Conservation (phyloP, 495 filamentous ascomycete species). For the Poronia punctata region DNA sequence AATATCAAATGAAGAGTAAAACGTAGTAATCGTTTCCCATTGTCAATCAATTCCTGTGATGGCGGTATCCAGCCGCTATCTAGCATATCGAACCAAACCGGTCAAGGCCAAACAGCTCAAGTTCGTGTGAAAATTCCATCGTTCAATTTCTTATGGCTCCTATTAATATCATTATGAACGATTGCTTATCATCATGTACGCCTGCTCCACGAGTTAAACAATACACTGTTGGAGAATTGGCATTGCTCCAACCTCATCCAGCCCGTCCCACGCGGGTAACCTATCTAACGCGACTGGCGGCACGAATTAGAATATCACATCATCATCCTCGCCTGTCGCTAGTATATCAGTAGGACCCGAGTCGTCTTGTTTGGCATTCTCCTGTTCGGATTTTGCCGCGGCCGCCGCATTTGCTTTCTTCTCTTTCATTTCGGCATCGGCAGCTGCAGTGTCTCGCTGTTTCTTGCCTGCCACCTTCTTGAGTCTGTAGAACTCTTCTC, state of each 20-base stretch:
- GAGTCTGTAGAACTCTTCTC: slow-evolving; percentile 96
- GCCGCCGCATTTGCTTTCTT: slow-evolving; percentile 40
- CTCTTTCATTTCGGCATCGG: slow-evolving; percentile 63
- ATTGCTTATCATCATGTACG: slow-evolving; percentile 6
- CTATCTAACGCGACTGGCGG: not conserved
- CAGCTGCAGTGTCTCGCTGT: slow-evolving; percentile 68
- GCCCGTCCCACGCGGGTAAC: not conserved
- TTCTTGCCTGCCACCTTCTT: slow-evolving; percentile 99
- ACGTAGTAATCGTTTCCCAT: too few species aligned
- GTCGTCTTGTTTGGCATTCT: slow-evolving; percentile 42
- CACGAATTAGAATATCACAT: slow-evolving; percentile 77
- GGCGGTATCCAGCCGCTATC: too few species aligned
- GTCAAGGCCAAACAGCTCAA: too few species aligned
- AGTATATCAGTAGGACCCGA: slow-evolving; percentile 58
- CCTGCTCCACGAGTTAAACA: slow-evolving; percentile 8
- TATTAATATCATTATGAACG: slow-evolving; percentile 2
- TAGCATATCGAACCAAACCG: too few species aligned
- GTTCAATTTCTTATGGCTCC: not conserved
- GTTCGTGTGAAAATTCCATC: not conserved
- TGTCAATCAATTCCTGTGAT: too few species aligned
- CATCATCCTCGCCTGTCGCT: slow-evolving; percentile 80
- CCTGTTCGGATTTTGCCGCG: slow-evolving; percentile 21
- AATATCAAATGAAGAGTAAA: too few species aligned
- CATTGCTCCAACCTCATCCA: not conserved
- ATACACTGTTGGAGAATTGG: not conserved